These are phyloP conservation scores for Syncephalastrum sp. DNA, from an alignment of 371 early-diverging fungal species.

Conservation along the genomic window DNA sequence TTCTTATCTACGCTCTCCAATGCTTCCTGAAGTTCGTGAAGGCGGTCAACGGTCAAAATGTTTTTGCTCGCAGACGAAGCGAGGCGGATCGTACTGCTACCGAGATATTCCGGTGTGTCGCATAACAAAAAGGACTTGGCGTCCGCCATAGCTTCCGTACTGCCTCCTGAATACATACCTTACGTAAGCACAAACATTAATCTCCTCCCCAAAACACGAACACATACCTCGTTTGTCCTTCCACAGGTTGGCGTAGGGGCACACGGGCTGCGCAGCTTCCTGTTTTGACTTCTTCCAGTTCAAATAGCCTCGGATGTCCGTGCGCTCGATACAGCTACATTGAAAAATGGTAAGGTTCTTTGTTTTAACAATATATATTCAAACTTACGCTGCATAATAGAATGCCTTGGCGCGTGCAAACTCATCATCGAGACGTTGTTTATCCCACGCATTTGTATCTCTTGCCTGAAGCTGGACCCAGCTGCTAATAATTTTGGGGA, in stretches of 20 bases:
- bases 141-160: no score
- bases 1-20: constrained; percentile 14
- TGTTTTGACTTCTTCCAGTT: constrained; percentile 45
- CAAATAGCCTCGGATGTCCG: constrained; percentile 47
- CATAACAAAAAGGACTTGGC: no score
- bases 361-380: no score
- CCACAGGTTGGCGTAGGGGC: constrained; percentile 66
- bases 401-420: constrained; percentile 53
- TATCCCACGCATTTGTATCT: constrained; percentile 31
- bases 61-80: constrained; percentile 36
- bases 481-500: constrained; percentile 44
- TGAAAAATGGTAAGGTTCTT: background rate
- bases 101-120: background rate
- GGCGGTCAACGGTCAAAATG: constrained; percentile 22
- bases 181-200: no score
- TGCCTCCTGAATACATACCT: no score
- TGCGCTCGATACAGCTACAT: constrained; percentile 41
- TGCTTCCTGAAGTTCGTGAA: constrained; percentile 16
- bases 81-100: constrained; percentile 25
- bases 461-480: constrained; percentile 36
- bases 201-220: no score
- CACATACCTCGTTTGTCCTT: constrained; percentile 45
- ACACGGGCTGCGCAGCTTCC: constrained; percentile 37
- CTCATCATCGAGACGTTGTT: constrained; percentile 45
- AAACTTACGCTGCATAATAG: constrained; percentile 49